phyloP scores from a whole-genome alignment of 2,329 filamentous ascomycete species.

The Colletotrichum godetiae region DNA sequence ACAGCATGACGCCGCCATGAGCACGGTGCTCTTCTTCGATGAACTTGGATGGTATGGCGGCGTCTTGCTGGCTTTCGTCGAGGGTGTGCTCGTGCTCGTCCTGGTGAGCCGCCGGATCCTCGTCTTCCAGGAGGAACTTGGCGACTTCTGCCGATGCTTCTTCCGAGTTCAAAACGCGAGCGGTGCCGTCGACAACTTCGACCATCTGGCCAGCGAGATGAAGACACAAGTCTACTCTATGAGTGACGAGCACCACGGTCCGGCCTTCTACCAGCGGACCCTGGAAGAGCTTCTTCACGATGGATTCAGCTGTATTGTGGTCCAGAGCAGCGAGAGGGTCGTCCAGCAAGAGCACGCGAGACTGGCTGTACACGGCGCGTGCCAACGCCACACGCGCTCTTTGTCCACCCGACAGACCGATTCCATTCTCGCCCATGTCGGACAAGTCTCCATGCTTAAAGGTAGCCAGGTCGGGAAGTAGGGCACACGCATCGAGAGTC shows the following conservation, averaged over 20 bases:
- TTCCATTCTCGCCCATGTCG: slow-evolving; percentile 70
- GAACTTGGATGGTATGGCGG: slow-evolving; percentile 77
- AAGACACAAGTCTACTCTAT: slow-evolving; percentile 81
- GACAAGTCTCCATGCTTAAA: slow-evolving; percentile 69
- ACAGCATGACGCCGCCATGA: slow-evolving; percentile 78
- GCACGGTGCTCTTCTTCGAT: slow-evolving; percentile 82
- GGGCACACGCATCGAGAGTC: slow-evolving; percentile 70
- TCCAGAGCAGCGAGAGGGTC: slow-evolving; percentile 73
- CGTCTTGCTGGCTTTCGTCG: slow-evolving; percentile 54
- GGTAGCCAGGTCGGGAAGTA: slow-evolving; percentile 65
- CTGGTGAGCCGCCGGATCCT: slow-evolving; percentile 41
- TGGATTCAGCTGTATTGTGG: slow-evolving; percentile 70
- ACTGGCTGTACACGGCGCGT: slow-evolving; percentile 69
- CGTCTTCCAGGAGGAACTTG: slow-evolving; percentile 29
- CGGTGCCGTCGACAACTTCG: slow-evolving; percentile 72
- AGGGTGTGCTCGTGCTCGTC: slow-evolving; percentile 45
- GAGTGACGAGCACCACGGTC: slow-evolving; percentile 83
- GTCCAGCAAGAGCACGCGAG: slow-evolving; percentile 68
- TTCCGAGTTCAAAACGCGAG: slow-evolving; percentile 59
- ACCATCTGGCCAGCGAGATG: slow-evolving; percentile 80
- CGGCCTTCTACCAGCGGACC: slow-evolving; percentile 70
- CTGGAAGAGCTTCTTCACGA: slow-evolving; percentile 70
- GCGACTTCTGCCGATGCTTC: slow-evolving; percentile 51
- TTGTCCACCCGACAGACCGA: slow-evolving; percentile 72
- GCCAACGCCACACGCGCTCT: slow-evolving; percentile 73